Conservation (phyloP, 2,329 filamentous ascomycete genomes). For the Penicillium sp. region DNA sequence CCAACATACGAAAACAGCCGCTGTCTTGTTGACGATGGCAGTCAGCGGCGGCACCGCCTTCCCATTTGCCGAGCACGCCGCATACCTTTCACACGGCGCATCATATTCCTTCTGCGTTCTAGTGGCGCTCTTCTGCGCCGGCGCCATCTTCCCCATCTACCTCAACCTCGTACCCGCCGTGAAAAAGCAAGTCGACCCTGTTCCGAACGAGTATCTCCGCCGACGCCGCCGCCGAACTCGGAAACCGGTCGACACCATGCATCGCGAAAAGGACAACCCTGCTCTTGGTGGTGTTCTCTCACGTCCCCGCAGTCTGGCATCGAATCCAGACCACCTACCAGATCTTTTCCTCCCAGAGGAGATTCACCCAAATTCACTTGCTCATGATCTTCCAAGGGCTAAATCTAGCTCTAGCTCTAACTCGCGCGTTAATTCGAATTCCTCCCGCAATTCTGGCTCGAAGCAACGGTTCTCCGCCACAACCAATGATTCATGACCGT, state of each 20-base stretch:
- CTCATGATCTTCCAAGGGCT: not conserved
- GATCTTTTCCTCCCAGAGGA: conserved; percentile 20
- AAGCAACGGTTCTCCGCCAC: not conserved
- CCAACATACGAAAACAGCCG: conserved; percentile 56
- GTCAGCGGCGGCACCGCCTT: conserved; percentile 56
- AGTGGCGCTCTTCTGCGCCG: conserved; percentile 52
- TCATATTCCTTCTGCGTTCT: conserved; percentile 54
- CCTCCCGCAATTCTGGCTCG: not conserved
- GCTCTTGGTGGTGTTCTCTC: conserved; percentile 31
- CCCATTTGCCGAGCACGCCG: conserved; percentile 54
- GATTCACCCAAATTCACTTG: conserved; percentile 5
- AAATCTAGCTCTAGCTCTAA: conserved; percentile 4
- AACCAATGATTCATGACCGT: not conserved
- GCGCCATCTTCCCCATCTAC: conserved; percentile 54
- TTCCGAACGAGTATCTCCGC: conserved; percentile 39
- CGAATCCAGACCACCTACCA: conserved; percentile 22
- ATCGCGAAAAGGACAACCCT: conserved; percentile 32
- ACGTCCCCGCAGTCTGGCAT: conserved; percentile 29
- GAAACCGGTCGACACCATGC: conserved; percentile 7
- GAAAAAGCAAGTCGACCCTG: conserved; percentile 52
- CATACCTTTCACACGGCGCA: conserved; percentile 39
- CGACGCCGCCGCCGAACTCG: conserved; percentile 26
- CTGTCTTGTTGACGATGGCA: conserved; percentile 53
- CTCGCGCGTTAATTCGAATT: not conserved
- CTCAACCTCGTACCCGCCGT: conserved; percentile 50